phyloP scores from a whole-genome alignment of 2,329 filamentous ascomycete species.

The Ophiostoma angusticollis region DNA sequence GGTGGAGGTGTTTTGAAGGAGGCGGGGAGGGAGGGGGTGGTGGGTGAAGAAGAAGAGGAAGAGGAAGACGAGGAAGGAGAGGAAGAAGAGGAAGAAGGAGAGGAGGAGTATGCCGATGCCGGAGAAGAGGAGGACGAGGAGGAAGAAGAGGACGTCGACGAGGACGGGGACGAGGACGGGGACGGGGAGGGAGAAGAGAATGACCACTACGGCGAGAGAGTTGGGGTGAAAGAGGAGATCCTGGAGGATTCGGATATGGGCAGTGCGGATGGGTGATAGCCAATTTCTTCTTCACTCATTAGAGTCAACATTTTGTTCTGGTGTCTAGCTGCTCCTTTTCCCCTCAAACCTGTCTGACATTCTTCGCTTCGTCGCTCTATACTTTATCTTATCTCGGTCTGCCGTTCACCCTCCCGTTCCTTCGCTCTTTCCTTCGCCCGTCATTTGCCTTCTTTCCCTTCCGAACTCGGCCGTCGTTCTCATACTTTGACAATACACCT shows the following conservation, averaged over 20 bases:
- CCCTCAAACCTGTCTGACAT: background rate
- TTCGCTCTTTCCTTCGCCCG: background rate
- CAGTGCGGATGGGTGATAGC: background rate
- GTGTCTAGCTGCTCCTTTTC: background rate
- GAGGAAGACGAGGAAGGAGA: constrained; percentile 5
- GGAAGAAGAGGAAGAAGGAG: background rate
- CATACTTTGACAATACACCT: too few species aligned
- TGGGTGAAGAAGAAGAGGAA: background rate
- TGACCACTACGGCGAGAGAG: background rate
- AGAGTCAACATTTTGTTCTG: background rate
- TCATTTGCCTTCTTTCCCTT: background rate
- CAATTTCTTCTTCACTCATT: too few species aligned
- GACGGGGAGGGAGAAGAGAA: constrained; percentile 4
- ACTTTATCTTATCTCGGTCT: background rate
- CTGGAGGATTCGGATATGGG: constrained; percentile 4
- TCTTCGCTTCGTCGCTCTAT: background rate
- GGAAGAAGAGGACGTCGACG: background rate
- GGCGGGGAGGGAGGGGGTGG: background rate
- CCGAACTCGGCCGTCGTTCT: background rate
- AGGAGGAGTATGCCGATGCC: constrained; percentile 5
- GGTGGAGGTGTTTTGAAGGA: too few species aligned
- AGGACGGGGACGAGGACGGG: constrained; percentile 2
- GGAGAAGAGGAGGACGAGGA: constrained; percentile 5
- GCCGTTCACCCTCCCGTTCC: background rate
- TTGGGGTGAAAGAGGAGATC: constrained; percentile 5